These are phyloP conservation scores for Populus alba DNA, from an alignment of 345 rosid genomes.

Conservation along the genomic window DNA sequence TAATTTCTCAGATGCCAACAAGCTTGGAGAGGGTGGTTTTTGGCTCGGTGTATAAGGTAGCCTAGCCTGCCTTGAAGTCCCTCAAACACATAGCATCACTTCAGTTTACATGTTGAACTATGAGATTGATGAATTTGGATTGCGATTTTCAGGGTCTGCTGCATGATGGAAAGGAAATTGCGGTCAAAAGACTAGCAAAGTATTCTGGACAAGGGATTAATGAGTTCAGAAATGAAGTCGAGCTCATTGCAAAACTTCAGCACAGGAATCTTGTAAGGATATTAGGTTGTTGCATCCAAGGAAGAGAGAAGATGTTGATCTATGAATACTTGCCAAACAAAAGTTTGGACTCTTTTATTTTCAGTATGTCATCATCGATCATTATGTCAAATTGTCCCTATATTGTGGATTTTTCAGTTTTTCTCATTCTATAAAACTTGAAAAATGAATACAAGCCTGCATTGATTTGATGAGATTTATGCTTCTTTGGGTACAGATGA, in stretches of 20 bases:
- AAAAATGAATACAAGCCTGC: no score
- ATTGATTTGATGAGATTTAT: no score
- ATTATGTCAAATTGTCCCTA: no score
- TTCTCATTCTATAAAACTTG: no score
- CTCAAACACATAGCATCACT: no score
- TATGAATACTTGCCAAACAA: conserved; percentile 20
- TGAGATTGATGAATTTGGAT: background rate
- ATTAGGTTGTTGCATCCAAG: conserved; percentile 14
- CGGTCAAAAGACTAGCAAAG: conserved; percentile 48
- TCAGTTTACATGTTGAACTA: background rate
- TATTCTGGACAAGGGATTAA: conserved; percentile 49
- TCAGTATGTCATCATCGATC: no score
- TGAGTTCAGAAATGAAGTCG: conserved; percentile 48
- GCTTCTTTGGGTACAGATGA: no score
- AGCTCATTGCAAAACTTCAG: conserved; percentile 23
- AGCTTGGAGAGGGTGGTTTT: conserved; percentile 79
- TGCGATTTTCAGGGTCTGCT: conserved; percentile 35
- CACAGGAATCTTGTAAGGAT: conserved; percentile 29
- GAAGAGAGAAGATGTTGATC: conserved; percentile 2
- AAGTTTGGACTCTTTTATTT: background rate
- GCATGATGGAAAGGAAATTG: conserved; percentile 42
- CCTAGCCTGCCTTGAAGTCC: conserved; percentile 23
- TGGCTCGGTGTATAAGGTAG: conserved; percentile 67
- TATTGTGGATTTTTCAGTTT: no score
- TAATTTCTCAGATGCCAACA: conserved; percentile 45